Conservation (phyloP, 108 stramenopile species). For the Seminavis robusta region DNA sequence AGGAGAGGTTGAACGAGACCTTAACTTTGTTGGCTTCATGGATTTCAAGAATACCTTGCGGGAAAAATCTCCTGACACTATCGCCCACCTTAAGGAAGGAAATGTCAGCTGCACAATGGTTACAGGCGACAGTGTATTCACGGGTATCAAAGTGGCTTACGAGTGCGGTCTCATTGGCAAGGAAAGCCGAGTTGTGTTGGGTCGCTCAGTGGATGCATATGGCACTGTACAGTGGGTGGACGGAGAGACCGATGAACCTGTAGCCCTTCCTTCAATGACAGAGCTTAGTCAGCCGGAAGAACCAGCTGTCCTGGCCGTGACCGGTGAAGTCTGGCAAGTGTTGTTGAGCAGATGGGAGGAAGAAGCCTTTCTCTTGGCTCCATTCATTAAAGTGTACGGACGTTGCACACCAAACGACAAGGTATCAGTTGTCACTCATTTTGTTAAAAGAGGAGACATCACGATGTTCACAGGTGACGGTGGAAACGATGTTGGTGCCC, state of each 20-base stretch:
- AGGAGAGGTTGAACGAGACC: constrained; percentile 40
- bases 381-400: constrained; percentile 44
- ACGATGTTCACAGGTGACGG: constrained; percentile 72
- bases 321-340: constrained; percentile 50
- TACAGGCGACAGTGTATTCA: constrained; percentile 61
- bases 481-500: constrained; percentile 68
- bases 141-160: constrained; percentile 58
- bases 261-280: no score
- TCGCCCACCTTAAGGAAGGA: constrained; percentile 40
- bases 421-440: constrained; percentile 46
- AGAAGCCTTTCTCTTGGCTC: constrained; percentile 21
- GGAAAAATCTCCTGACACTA: constrained; percentile 43
- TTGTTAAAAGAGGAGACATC: constrained; percentile 52
- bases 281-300: no score
- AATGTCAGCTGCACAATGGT: constrained; percentile 49
- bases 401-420: constrained; percentile 63
- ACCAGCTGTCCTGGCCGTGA: constrained; percentile 41
- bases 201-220: no score
- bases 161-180: constrained; percentile 47
- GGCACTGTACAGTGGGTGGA: no score
- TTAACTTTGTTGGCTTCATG: constrained; percentile 48
- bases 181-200: constrained; percentile 24
- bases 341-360: constrained; percentile 24
- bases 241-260: no score
- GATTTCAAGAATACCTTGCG: constrained; percentile 58